phyloP scores from a whole-genome alignment of 2,329 filamentous ascomycete species.

The Phialophora chinensis region DNA sequence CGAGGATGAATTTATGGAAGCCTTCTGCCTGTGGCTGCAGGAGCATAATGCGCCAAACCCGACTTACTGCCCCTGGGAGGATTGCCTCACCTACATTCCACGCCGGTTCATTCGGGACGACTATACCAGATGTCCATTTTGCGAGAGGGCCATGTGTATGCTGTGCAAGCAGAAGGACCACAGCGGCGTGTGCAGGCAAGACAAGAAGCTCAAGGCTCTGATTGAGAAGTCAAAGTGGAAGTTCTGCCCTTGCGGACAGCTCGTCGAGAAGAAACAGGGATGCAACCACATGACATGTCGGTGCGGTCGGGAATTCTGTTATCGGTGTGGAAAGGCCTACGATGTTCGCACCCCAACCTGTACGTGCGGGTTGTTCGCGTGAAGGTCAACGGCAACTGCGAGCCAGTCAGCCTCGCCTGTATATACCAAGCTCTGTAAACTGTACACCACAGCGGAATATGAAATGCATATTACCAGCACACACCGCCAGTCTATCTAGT shows the following conservation, averaged over 20 bases:
- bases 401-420: not conserved
- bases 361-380: slow-evolving; percentile 1
- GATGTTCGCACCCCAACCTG: not conserved
- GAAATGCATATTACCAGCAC: not conserved
- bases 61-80: slow-evolving; percentile 20
- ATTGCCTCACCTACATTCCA: slow-evolving; percentile 18
- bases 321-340: slow-evolving; percentile 20
- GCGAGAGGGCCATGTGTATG: slow-evolving; percentile 20
- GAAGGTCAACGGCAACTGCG: not conserved
- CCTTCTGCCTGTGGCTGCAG: slow-evolving; percentile 2
- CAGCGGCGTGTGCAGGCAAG: slow-evolving; percentile 14
- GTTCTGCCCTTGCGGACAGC: slow-evolving; percentile 32
- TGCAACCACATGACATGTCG: slow-evolving; percentile 32
- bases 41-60: slow-evolving; percentile 20
- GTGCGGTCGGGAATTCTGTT: slow-evolving; percentile 31
- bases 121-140: slow-evolving; percentile 12
- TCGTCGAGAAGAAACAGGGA: slow-evolving; percentile 30
- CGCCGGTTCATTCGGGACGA: not conserved
- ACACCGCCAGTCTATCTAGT: not conserved
- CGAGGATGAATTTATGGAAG: slow-evolving; percentile 2
- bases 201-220: slow-evolving; percentile 17
- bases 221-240: slow-evolving; percentile 27
- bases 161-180: slow-evolving; percentile 19
- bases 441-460: not conserved
- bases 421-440: not conserved